Evolutionary conservation across 768 basidiomycete species (phyloP).

Genomic region (Leucogyrophana mollusca): DNA sequence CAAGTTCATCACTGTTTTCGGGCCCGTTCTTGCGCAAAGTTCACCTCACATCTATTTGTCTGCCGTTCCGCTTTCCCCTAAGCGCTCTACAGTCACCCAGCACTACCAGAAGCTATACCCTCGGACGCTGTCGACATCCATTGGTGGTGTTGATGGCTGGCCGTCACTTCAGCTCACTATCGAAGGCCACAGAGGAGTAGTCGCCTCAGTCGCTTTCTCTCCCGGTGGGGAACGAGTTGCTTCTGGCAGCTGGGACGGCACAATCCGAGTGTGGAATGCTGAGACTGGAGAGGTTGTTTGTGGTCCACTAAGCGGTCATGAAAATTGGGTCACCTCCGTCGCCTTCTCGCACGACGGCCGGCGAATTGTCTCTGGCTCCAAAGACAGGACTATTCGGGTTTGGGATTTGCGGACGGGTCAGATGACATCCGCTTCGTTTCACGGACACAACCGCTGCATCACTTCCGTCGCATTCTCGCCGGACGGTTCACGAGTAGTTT

Average conservation of each 20-base stretch:
- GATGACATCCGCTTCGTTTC: neutral
- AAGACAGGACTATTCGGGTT: slow-evolving; percentile 16
- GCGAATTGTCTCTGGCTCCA: slow-evolving; percentile 22
- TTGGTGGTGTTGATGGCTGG: slow-evolving; percentile 9
- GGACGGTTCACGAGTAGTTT: slow-evolving; percentile 8
- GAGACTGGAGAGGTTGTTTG: slow-evolving; percentile 15
- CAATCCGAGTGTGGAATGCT: slow-evolving; percentile 19
- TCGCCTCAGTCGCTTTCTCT: slow-evolving; percentile 15
- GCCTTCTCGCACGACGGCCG: slow-evolving; percentile 24
- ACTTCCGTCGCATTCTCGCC: slow-evolving; percentile 11
- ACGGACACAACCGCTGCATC: neutral
- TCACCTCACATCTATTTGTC: slow-evolving; percentile 40
- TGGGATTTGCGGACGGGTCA: slow-evolving; percentile 9
- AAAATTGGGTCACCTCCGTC: slow-evolving; percentile 9
- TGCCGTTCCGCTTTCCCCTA: slow-evolving; percentile 34
- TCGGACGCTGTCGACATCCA: neutral
- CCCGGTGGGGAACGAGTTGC: slow-evolving; percentile 16
- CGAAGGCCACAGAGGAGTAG: neutral
- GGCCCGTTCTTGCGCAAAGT: slow-evolving; percentile 24
- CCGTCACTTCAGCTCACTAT: slow-evolving; percentile 15
- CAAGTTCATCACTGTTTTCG: slow-evolving; percentile 31
- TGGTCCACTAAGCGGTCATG: slow-evolving; percentile 16
- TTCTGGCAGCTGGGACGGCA: slow-evolving; percentile 12
- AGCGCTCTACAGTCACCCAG: slow-evolving; percentile 18
- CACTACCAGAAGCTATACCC: slow-evolving; percentile 7